Base-by-base conservation (phyloP, 768 basidiomycete species). In the Phlebiopsis gigantea region DNA sequence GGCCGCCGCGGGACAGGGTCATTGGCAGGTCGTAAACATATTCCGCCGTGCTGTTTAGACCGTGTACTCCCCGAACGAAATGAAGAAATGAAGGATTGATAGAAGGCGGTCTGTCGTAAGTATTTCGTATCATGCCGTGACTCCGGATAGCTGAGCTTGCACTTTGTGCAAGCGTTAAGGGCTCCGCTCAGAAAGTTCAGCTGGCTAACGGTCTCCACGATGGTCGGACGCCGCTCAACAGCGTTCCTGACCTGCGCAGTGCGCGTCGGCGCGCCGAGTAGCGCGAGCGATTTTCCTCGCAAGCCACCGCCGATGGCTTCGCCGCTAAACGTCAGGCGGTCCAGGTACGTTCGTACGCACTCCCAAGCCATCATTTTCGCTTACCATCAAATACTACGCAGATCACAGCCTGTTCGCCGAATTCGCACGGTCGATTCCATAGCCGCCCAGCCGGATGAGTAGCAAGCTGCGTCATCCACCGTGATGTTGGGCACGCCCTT, bases 41-140 rank as follows among this genome's bases (percentile, higher is more conserved):
- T 14, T 34, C 31, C 7, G 7, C 31, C 31, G 31, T 34, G 31
- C 7, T 14, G 14, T 14, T 7, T 34, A 34, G 7, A 14, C 31
- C 31, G 14, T 14, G 14, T 34, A 34, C 31, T 10, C 34, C 34
- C 34, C 34, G 34, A 10, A 17, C 34, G 34, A 39, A 39, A 39
- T 39, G 34, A 39, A 29, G 45, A 46, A 24, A 46, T 25, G 45
- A 5, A 30, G 9, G 29, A 29, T 48, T 30, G 50, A 41, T 51
- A 39, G 50, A 51, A 51, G 50, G 39, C 4, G n/a, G 1, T 19
- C n/a, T 51, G 14, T 51, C 50, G 50, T 51, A 51, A 51, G 31
- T 21, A 41, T 51, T 39, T 41, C 22, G 50, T 51, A 51, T 51
- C 30, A 51, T 41, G 34, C 50, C 50, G 50, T 51, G 50, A 51